These are phyloP conservation scores for Clarireedia hainanense DNA, from an alignment of 2,329 filamentous ascomycete species.

Conservation along the genomic window DNA sequence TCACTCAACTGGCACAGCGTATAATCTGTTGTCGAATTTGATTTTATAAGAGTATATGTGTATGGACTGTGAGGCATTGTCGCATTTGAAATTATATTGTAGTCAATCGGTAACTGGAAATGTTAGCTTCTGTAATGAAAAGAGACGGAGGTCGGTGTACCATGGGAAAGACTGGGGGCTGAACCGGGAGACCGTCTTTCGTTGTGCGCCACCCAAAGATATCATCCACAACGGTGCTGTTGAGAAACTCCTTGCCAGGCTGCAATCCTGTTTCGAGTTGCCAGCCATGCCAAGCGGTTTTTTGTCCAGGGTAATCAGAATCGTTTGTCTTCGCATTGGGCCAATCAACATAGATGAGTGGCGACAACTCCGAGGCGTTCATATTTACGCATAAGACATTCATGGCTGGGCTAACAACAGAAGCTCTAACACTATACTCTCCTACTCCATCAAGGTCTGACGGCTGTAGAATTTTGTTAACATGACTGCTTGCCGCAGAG, in stretches of 20 bases:
- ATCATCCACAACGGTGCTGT: slow-evolving; percentile 56
- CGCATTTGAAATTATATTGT: slow-evolving; percentile 59
- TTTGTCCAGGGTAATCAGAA: slow-evolving; percentile 31
- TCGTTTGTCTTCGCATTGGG: slow-evolving; percentile 33
- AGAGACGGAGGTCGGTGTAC: slow-evolving; percentile 24
- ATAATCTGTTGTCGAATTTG: slow-evolving; percentile 40
- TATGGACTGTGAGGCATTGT: slow-evolving; percentile 41
- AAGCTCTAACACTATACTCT: slow-evolving; percentile 59
- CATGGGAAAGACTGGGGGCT: slow-evolving; percentile 44
- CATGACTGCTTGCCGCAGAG: slow-evolving; percentile 49
- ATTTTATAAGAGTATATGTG: slow-evolving; percentile 59
- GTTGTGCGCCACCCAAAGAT: slow-evolving; percentile 59
- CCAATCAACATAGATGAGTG: slow-evolving; percentile 59
- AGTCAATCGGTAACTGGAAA: slow-evolving; percentile 45
- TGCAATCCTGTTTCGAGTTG: slow-evolving; percentile 31
- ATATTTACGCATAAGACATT: slow-evolving; percentile 70
- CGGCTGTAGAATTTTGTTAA: slow-evolving; percentile 65
- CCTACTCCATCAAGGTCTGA: slow-evolving; percentile 56
- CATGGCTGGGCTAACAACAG: slow-evolving; percentile 61
- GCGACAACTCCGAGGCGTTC: slow-evolving; percentile 47
- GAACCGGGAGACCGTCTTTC: slow-evolving; percentile 32
- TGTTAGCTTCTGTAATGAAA: background rate
- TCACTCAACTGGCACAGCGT: slow-evolving; percentile 54
- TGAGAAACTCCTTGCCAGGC: slow-evolving; percentile 36
- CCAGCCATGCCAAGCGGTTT: slow-evolving; percentile 32